A percentile compares a stretch with the other conserved stretches of the same genome.
These are phyloP conservation scores for Neopestalotiopsis rosae DNA, from an alignment of 2,329 filamentous ascomycete species.

Conservation along the genomic window DNA sequence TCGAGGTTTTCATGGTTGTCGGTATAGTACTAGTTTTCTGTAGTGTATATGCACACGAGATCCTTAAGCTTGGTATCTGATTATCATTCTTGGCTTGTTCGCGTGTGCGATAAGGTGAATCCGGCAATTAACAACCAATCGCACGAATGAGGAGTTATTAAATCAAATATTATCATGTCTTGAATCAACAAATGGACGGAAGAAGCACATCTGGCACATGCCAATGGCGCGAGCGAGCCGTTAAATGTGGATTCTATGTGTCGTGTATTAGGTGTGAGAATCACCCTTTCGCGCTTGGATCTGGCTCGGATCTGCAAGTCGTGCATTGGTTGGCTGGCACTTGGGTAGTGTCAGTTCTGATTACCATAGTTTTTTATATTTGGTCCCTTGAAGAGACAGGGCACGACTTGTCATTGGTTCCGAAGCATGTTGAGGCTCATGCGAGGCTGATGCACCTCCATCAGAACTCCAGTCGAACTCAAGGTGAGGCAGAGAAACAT, in stretches of 20 bases:
- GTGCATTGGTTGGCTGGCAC: not conserved
- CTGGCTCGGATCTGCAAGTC: not conserved
- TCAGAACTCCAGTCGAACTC: not conserved
- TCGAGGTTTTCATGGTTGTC: no score
- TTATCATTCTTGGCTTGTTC: not conserved
- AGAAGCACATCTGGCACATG: not conserved
- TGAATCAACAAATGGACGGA: constrained; percentile 23
- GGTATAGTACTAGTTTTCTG: no score
- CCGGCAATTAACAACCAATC: not conserved
- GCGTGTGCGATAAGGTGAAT: not conserved
- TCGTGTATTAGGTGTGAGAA: not conserved
- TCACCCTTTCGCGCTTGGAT: not conserved
- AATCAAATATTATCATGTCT: not conserved
- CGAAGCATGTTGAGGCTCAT: not conserved
- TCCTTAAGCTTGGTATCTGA: not conserved
- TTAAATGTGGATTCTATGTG: not conserved
- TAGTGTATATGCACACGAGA: no score
- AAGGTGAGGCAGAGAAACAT: not conserved
- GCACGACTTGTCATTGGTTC: not conserved
- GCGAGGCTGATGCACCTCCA: not conserved
- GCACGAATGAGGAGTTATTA: not conserved
- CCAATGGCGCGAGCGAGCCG: not conserved
- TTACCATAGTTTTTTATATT: not conserved
- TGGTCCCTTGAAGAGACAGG: not conserved
- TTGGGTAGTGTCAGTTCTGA: not conserved